A percentile compares a stretch with the other conserved stretches of the same genome.
These are phyloP conservation scores for Flaveria bidentis DNA, from an alignment of 129 eudicot species.

Conservation along the genomic window DNA sequence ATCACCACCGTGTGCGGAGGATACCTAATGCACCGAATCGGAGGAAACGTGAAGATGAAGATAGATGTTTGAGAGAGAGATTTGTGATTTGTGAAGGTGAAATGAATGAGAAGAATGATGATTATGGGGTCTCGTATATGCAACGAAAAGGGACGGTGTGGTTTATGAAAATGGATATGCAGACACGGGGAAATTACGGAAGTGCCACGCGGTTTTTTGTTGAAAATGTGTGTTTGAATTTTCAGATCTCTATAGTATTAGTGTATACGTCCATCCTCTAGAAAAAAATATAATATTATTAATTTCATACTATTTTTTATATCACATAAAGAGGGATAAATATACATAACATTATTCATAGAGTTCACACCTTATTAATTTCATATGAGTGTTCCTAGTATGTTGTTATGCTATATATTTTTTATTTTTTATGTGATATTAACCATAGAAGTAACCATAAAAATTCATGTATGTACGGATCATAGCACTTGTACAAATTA, in stretches of 20 bases:
- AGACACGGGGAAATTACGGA: neutral
- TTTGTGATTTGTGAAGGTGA: neutral
- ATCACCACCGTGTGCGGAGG: neutral
- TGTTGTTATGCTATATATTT: no score
- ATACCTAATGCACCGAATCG: neutral
- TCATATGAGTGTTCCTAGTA: no score
- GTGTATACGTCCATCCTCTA: no score
- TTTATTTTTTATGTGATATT: no score
- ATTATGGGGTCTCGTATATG: neutral
- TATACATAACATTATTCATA: no score
- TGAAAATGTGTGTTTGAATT: slow-evolving; percentile 13
- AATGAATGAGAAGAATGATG: neutral
- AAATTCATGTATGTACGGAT: no score
- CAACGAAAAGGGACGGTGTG: neutral
- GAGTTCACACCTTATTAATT: no score
- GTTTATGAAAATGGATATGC: slow-evolving; percentile 3
- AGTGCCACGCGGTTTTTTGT: slow-evolving; percentile 14
- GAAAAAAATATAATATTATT: no score
- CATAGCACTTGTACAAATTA: no score
- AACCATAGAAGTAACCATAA: no score
- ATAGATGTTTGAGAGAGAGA: neutral
- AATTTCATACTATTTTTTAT: no score
- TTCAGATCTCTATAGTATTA: neutral
- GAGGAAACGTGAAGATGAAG: slow-evolving; percentile 10
- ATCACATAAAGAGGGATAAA: no score